Conservation (phyloP, 768 basidiomycete genomes). For the Tricholoma hemisulphureum region DNA sequence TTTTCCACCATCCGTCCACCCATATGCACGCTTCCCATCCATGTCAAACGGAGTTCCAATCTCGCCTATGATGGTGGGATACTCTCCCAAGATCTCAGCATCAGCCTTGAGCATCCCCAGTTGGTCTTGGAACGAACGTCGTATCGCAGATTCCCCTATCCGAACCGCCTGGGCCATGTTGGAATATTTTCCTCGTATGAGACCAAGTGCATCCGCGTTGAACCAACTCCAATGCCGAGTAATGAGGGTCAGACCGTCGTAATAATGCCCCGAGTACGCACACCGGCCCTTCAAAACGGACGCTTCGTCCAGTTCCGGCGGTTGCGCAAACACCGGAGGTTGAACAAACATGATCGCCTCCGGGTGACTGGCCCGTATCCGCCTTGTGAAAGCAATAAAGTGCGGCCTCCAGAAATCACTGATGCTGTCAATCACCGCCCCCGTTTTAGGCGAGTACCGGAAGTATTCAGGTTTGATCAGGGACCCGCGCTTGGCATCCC, state of each 20-base stretch:
- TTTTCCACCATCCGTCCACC: constrained; percentile 66
- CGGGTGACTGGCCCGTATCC: constrained; percentile 69
- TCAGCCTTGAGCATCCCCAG: constrained; percentile 78
- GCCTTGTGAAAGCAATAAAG: constrained; percentile 50
- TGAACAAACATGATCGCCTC: constrained; percentile 89
- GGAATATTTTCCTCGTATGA: constrained; percentile 82
- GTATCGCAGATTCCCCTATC: constrained; percentile 81
- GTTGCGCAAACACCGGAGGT: constrained; percentile 84
- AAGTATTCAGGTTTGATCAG: constrained; percentile 80
- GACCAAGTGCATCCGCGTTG: constrained; percentile 91
- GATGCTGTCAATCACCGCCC: constrained; percentile 62
- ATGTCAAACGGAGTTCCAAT: constrained; percentile 95
- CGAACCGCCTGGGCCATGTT: constrained; percentile 68
- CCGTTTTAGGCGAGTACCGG: constrained; percentile 39
- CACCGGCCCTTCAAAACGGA: constrained; percentile 60
- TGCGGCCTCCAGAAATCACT: constrained; percentile 80
- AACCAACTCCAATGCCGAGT: constrained; percentile 92
- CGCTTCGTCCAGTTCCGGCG: constrained; percentile 59
- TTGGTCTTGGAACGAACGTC: constrained; percentile 79
- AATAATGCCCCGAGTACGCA: constrained; percentile 83
- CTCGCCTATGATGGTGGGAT: constrained; percentile 92
- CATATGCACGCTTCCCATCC: constrained; percentile 85
- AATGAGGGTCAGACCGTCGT: constrained; percentile 92
- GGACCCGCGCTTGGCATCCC: constrained; percentile 73
- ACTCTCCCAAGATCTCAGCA: constrained; percentile 60